A percentile compares a stretch with the other conserved stretches of the same genome.
phyloP scores from a whole-genome alignment of 768 basidiomycete genomes.

The Heimioporus sp. region DNA sequence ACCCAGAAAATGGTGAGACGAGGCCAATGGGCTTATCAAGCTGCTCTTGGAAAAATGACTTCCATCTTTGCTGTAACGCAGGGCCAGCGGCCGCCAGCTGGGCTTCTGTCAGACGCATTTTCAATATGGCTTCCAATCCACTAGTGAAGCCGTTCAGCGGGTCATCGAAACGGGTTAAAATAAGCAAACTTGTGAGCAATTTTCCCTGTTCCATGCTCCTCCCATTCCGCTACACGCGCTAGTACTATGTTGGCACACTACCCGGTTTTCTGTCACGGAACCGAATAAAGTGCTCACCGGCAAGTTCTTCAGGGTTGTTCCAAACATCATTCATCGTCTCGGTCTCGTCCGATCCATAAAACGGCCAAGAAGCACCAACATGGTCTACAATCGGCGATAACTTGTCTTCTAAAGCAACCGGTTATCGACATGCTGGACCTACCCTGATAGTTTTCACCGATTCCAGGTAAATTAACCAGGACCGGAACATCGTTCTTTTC shows the following conservation, averaged over 20 bases:
- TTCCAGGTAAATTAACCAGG: slow-evolving; percentile 37
- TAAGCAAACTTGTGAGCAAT: slow-evolving; percentile 51
- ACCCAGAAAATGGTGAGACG: slow-evolving; percentile 44
- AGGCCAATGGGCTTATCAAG: slow-evolving; percentile 30
- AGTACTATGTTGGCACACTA: background rate
- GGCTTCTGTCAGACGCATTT: slow-evolving; percentile 20
- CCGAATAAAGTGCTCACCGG: slow-evolving; percentile 35
- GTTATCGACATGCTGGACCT: background rate
- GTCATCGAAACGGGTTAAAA: background rate
- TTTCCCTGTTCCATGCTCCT: slow-evolving; percentile 40
- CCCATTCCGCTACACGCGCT: slow-evolving; percentile 30
- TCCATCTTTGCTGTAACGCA: slow-evolving; percentile 21
- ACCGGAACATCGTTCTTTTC: slow-evolving; percentile 26
- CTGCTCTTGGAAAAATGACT: slow-evolving; percentile 8
- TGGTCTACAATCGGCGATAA: slow-evolving; percentile 26
- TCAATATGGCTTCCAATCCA: slow-evolving; percentile 17
- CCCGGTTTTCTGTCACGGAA: no score
- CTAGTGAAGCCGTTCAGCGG: background rate
- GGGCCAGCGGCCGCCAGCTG: slow-evolving; percentile 22
- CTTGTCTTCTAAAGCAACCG: background rate
- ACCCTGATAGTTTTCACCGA: slow-evolving; percentile 44
- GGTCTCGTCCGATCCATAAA: slow-evolving; percentile 41
- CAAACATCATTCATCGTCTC: slow-evolving; percentile 50
- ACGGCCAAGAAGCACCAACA: slow-evolving; percentile 25
- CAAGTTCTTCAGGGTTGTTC: slow-evolving; percentile 30